Evolutionary conservation across 805 yeast species (phyloP).

Genomic region (Wickerhamomyces strasburgensis): DNA sequence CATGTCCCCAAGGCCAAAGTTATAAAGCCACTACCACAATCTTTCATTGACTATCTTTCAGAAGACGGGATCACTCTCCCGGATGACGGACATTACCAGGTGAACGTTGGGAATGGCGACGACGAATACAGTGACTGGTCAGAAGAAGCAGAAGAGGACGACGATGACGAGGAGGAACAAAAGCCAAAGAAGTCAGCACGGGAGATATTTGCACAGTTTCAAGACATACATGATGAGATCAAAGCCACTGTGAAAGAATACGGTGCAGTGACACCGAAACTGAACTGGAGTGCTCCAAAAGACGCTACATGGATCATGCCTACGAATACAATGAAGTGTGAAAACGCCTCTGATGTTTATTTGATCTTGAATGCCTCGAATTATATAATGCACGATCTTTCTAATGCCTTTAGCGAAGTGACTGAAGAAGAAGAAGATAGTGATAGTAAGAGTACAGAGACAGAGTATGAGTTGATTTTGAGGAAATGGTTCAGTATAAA

Average conservation of each 20-base stretch:
- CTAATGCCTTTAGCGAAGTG: conserved; percentile 58
- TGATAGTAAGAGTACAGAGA: conserved; percentile 14
- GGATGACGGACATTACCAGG: conserved; percentile 34
- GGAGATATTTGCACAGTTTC: conserved; percentile 39
- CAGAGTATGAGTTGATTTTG: conserved; percentile 61
- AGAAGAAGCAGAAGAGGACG: conserved; percentile 29
- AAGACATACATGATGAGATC: conserved; percentile 54
- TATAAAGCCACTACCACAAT: conserved; percentile 51
- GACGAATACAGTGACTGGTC: conserved; percentile 78
- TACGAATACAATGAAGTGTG: conserved; percentile 70
- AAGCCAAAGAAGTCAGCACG: conserved; percentile 12
- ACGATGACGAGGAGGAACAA: conserved; percentile 16
- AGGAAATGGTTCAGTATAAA: conserved; percentile 80
- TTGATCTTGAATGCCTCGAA: conserved; percentile 80
- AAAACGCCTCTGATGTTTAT: conserved; percentile 68
- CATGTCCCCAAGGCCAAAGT: conserved; percentile 47
- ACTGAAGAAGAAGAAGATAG: conserved; percentile 27
- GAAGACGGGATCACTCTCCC: conserved; percentile 70
- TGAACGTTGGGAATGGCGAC: conserved; percentile 39
- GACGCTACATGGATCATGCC: conserved; percentile 92
- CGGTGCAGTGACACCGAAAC: conserved; percentile 74
- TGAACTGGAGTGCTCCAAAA: conserved; percentile 96
- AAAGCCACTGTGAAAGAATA: conserved; percentile 39
- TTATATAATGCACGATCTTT: conserved; percentile 80
- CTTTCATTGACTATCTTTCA: conserved; percentile 54